phyloP scores from a whole-genome alignment of 2,329 filamentous ascomycete species.

The Metarhizium sp. region DNA sequence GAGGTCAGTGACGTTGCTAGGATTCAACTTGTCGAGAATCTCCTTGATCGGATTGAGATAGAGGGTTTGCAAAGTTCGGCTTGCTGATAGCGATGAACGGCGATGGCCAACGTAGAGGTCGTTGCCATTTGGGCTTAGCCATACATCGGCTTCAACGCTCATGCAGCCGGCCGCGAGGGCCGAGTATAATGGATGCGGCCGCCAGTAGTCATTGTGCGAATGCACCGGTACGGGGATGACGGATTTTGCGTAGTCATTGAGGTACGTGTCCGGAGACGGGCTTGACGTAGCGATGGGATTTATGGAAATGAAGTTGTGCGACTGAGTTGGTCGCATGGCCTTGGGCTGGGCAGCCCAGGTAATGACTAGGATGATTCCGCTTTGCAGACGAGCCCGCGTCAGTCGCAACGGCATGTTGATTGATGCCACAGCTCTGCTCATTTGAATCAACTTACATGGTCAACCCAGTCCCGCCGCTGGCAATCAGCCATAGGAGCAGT shows the following conservation, averaged over 20 bases:
- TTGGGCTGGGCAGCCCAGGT: slow-evolving; percentile 3
- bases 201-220: slow-evolving; percentile 63
- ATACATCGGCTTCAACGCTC: slow-evolving; percentile 60
- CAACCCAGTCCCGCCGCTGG: slow-evolving; percentile 2
- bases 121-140: slow-evolving; percentile 36
- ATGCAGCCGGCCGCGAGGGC: slow-evolving; percentile 50
- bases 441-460: slow-evolving; percentile 4
- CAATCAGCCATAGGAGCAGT: slow-evolving; percentile 3
- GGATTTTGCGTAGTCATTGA: slow-evolving; percentile 2
- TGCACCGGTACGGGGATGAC: slow-evolving; percentile 44
- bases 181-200: slow-evolving; percentile 51
- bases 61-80: slow-evolving; percentile 45
- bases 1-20: slow-evolving; percentile 1
- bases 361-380: slow-evolving; percentile 6
- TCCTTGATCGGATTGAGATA: slow-evolving; percentile 56
- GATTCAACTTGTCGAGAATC: slow-evolving; percentile 36
- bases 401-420: neutral
- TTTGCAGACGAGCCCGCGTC: neutral
- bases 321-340: slow-evolving; percentile 3
- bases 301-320: neutral
- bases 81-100: slow-evolving; percentile 34
- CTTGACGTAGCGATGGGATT: neutral
- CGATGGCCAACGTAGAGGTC: slow-evolving; percentile 55
- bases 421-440: neutral
- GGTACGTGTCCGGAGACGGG: neutral